A percentile compares a stretch with the other conserved stretches of the same genome.
Conservation (phyloP, 179 eudicot species). For the Sideroxylon spinosum region DNA sequence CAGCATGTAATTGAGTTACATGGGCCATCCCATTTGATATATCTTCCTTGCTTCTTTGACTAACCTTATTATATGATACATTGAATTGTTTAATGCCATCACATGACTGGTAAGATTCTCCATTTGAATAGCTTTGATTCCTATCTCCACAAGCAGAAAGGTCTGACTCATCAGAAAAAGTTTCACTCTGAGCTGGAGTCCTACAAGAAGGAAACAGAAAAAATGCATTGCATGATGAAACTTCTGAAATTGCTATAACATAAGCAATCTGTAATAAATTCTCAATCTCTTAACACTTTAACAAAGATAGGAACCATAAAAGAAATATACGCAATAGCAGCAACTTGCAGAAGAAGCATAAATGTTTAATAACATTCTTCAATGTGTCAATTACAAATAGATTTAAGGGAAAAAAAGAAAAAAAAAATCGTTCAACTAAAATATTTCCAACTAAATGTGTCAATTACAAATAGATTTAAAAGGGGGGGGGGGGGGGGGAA, state of each 20-base stretch:
- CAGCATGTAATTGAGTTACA: conserved; percentile 44
- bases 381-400: no score
- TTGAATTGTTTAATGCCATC: conserved; percentile 41
- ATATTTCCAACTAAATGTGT: not conserved
- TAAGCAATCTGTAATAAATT: not conserved
- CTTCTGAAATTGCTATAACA: not conserved
- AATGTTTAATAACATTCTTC: not conserved
- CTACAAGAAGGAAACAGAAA: conserved; percentile 33
- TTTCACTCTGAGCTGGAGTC: conserved; percentile 80
- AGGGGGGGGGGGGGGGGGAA: not conserved
- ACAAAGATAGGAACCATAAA: not conserved
- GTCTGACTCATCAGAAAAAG: conserved; percentile 72
- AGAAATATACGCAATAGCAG: not conserved
- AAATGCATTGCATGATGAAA: not conserved
- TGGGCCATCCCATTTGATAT: conserved; percentile 35
- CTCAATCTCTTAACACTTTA: not conserved
- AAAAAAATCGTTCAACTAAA: not conserved
- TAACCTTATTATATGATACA: conserved; percentile 49
- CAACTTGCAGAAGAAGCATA: conserved; percentile 1
- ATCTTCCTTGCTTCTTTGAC: conserved; percentile 37
- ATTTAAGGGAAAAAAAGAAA: not conserved
- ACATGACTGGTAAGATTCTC: conserved; percentile 33
- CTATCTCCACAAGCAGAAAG: conserved; percentile 64
- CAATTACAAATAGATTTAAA: not conserved
- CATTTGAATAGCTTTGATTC: conserved; percentile 46